Base-by-base conservation (phyloP, 768 basidiomycete species). In the Boletus fagicola region DNA sequence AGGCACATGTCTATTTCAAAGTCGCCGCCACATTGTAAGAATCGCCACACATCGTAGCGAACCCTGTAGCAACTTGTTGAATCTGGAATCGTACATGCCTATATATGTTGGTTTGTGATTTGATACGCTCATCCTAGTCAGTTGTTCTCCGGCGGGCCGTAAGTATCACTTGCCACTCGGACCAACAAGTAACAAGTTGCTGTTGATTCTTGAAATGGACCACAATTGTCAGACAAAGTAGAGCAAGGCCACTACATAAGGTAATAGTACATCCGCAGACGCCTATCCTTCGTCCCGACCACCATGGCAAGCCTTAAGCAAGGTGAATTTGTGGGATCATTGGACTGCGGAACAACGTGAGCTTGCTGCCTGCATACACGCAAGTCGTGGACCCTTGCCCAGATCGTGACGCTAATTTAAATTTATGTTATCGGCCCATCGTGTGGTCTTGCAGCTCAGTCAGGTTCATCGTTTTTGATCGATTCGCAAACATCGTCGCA, bases 291-390 rank as follows among this genome's bases (percentile, higher is more conserved):
- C 26, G 1, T 43, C 42, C 26, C 4, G 26, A 47, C 57, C 9
- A 36, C 28, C 57, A 77, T 80, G 77, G 45, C 67, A 16, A 47
- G 51, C 45, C 74, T 79, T 51, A 85, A 82, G 65, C 80, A 83
- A 64, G 86, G 85, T 57, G 86, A 94, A 69, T 94, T 96, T 71
- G 87, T 97, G 44, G 94, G 92, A 54, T 92, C 92, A 49, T 78
- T 97, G 58, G 94, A 97, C 73, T 96, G 94, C 68, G 94, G 94
- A 40, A 97, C 94, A 49, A 97, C 94, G 93, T 94, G 65, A 70
- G 90, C 76, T 35, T 51, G 31, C 31, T 38, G 40, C 22, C 55
- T 24, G n/a, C 6, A 47, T 18, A 38, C 33, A 38, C 13, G 24
- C 11, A n/a, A 43, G 30, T 26, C 35, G 16, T 54, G 18, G 12